phyloP scores from a whole-genome alignment of 257 asterid species.

The Rehmannia glutinosa region DNA sequence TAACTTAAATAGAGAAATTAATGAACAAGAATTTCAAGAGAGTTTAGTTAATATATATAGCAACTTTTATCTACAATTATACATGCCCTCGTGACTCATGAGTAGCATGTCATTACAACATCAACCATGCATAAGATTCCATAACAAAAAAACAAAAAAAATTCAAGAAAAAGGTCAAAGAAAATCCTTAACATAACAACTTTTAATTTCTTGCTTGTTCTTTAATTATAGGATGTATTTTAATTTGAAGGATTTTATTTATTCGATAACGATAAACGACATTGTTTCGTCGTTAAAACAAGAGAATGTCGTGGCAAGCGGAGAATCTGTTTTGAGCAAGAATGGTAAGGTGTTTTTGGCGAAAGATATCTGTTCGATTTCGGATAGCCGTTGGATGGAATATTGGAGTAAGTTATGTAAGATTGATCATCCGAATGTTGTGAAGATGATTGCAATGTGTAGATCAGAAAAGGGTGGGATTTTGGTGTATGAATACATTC shows the following conservation, averaged over 20 bases:
- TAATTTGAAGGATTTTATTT: no score
- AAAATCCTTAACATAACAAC: neutral
- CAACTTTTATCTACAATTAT: slow-evolving; percentile 28
- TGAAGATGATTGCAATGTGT: slow-evolving; percentile 56
- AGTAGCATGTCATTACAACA: slow-evolving; percentile 31
- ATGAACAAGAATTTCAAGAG: neutral
- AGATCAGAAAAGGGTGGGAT: slow-evolving; percentile 53
- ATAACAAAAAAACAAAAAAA: no score
- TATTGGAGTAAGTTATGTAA: slow-evolving; percentile 32
- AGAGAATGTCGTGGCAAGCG: slow-evolving; percentile 46
- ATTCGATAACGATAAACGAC: slow-evolving; percentile 42
- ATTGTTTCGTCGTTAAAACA: slow-evolving; percentile 39
- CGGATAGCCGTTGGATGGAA: slow-evolving; percentile 26
- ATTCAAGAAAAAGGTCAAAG: slow-evolving; percentile 6
- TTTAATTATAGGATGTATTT: no score
- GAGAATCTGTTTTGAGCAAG: slow-evolving; percentile 22
- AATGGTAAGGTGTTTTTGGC: slow-evolving; percentile 36
- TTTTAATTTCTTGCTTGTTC: no score
- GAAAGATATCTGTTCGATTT: slow-evolving; percentile 27
- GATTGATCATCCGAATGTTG: slow-evolving; percentile 56
- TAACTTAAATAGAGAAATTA: neutral
- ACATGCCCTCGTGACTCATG: slow-evolving; percentile 37
- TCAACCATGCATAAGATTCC: slow-evolving; percentile 26
- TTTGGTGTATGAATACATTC: slow-evolving; percentile 55
- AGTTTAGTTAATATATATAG: slow-evolving; percentile 10